Percentiles rank a stretch among this genome's conserved stretches.
Conservation (phyloP, 1,139 yeast species). For the Sugiyamaella neomexicana region DNA sequence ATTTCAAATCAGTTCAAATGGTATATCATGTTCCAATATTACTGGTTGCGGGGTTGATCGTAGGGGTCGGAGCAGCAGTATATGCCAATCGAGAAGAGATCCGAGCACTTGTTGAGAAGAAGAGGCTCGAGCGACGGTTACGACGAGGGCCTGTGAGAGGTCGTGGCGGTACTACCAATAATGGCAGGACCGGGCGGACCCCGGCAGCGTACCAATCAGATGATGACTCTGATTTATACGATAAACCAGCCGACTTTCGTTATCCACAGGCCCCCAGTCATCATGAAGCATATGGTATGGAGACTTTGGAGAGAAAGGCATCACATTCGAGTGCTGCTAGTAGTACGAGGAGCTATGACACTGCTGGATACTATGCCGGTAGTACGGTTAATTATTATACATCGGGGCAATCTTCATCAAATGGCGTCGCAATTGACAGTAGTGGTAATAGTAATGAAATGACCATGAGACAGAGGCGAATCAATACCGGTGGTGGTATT, state of each 20-base stretch:
- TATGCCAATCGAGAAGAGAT: slow-evolving; percentile 33
- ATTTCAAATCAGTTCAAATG: too few relatives aligned
- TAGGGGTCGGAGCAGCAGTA: slow-evolving; percentile 33
- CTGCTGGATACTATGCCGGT: slow-evolving; percentile 15
- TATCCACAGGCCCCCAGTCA: background rate
- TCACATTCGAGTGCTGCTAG: slow-evolving; percentile 1
- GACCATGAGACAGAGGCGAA: slow-evolving; percentile 9
- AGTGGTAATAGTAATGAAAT: background rate
- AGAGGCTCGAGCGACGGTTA: slow-evolving; percentile 27
- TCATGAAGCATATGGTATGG: slow-evolving; percentile 13
- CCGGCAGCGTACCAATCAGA: slow-evolving; percentile 12
- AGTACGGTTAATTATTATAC: slow-evolving; percentile 23
- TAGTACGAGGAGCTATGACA: slow-evolving; percentile 9
- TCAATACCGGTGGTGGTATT: slow-evolving; percentile 2
- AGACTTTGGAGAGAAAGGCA: slow-evolving; percentile 3
- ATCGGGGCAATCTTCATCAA: slow-evolving; percentile 27
- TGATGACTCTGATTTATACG: slow-evolving; percentile 22
- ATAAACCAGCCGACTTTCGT: slow-evolving; percentile 15
- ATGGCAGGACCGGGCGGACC: background rate
- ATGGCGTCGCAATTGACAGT: slow-evolving; percentile 4
- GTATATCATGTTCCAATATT: slow-evolving; percentile 25
- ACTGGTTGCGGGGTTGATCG: slow-evolving; percentile 31
- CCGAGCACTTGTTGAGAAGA: slow-evolving; percentile 25
- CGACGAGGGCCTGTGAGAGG: slow-evolving; percentile 19
- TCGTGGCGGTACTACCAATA: background rate